A percentile compares a stretch with the other conserved stretches of the same genome.
phyloP scores from a whole-genome alignment of 2,329 filamentous ascomycete species.

The Scopulariopsis brevicaulis region DNA sequence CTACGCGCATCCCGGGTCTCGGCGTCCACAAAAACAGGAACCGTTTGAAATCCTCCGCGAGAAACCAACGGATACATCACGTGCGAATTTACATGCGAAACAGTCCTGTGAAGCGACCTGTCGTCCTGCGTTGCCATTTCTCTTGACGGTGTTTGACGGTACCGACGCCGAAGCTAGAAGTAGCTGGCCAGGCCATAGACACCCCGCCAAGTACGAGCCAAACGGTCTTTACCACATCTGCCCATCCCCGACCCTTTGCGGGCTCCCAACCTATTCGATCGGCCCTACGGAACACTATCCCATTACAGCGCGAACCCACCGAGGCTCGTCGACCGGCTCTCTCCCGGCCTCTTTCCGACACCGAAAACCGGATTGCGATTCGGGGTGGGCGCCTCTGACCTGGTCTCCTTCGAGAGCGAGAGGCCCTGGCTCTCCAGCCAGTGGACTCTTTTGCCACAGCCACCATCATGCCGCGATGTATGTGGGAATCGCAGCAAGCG shows the following conservation, averaged over 20 bases:
- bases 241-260: too few species aligned
- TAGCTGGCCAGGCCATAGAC: not conserved
- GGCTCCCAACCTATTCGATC: too few species aligned
- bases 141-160: not conserved
- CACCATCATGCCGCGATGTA: slow-evolving; percentile 1
- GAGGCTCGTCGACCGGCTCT: too few species aligned
- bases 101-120: not conserved
- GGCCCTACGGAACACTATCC: not conserved
- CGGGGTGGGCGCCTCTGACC: not conserved
- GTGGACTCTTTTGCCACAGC: not conserved
- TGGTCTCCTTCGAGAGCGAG: not conserved
- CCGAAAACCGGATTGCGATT: too few species aligned
- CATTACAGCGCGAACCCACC: not conserved
- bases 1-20: not conserved
- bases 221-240: too few species aligned
- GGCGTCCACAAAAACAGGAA: not conserved
- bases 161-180: not conserved
- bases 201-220: too few species aligned
- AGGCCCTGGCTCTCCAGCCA: not conserved
- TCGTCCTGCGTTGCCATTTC: not conserved
- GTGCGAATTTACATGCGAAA: not conserved
- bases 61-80: not conserved
- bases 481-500: not conserved
- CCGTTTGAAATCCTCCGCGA: not conserved
- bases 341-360: too few species aligned